phyloP scores from a whole-genome alignment of 2,329 filamentous ascomycete species.

The Alternaria triticina region DNA sequence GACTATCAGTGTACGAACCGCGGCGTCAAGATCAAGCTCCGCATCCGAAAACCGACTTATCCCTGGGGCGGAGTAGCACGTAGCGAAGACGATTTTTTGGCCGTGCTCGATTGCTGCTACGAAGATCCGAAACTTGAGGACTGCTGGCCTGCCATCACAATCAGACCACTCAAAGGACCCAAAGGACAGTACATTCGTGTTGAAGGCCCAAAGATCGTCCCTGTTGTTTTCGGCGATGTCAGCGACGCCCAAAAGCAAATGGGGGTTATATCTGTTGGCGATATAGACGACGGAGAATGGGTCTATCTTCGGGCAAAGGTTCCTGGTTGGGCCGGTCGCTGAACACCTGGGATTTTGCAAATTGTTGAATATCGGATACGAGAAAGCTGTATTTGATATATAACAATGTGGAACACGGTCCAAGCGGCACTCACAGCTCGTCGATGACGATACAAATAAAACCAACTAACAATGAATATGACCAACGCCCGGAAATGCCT shows the following conservation, averaged over 20 bases:
- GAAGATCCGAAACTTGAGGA: not conserved
- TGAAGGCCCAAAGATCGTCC: rapidly evolving
- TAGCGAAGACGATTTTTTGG: not conserved
- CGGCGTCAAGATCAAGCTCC: constrained; percentile 5
- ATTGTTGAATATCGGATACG: not conserved
- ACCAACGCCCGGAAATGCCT: not conserved
- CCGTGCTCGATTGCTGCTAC: not conserved
- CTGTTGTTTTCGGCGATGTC: not conserved
- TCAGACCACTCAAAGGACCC: not conserved
- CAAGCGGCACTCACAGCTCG: not conserved
- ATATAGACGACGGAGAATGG: not conserved
- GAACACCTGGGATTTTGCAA: no score
- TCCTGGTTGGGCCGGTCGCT: not conserved
- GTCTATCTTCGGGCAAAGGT: not conserved
- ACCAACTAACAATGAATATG: not conserved
- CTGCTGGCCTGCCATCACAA: not conserved
- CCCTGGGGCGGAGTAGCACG: not conserved
- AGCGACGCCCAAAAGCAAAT: not conserved
- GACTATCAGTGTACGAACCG: constrained; percentile 1
- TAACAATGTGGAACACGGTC: not conserved
- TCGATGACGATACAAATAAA: not conserved
- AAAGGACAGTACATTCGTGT: not conserved
- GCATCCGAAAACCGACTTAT: not conserved
- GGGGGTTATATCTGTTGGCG: not conserved
- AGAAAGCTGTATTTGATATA: not conserved